Base-by-base conservation (phyloP, 1,284 basidiomycete species). In the Coniferiporia weirii region DNA sequence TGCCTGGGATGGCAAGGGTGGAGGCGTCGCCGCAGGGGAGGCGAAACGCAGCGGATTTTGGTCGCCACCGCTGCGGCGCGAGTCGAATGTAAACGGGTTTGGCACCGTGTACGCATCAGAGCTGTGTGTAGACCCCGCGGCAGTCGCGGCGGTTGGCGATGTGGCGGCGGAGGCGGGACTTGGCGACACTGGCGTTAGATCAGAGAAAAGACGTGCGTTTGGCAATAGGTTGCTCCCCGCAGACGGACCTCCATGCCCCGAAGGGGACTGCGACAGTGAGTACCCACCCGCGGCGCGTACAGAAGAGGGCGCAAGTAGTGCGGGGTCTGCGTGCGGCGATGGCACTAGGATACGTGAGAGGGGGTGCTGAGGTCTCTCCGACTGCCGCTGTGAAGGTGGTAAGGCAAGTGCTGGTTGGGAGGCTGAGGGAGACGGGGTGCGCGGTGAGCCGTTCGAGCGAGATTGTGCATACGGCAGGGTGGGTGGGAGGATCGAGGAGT, bases 91-190 rank as follows among this genome's bases (percentile, higher is more conserved):
- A 34, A 60, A 60, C 3, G 59, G 59, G 22, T 60, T 60, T 22
- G 59, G 59, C 0, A 60, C 54, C 2, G 59, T 56, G 44, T 60
- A 60, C 19, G 59, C 59, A 8, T 49, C 51, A n/a, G 52, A 60
- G 43, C 59, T 60, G 43, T 56, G 59, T 46, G 47, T 27, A 4
- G 53, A 56, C 17, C 20, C 34, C 9, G 53, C 34, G 20, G n/a
- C 51, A 46, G 57, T 56, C 15, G 55, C 45, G 19, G 45, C 15
- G n/a, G 55, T 43, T 8, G 19, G 8, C 20, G 32, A 15, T 4
- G 45, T 15, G 13, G 6, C 43, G 9, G 27, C 38, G 12, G 38
- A 12, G 9, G 38, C 38, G 38, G 38, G 38, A 15, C 12, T n/a
- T 13, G 8, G 12, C 15, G 44, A 12, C 15, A n/a, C 17, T 8